A percentile compares a stretch with the other conserved stretches of the same genome.
Conservation (phyloP, 148 eudicot genomes). For the Hydrangea macrophylla region DNA sequence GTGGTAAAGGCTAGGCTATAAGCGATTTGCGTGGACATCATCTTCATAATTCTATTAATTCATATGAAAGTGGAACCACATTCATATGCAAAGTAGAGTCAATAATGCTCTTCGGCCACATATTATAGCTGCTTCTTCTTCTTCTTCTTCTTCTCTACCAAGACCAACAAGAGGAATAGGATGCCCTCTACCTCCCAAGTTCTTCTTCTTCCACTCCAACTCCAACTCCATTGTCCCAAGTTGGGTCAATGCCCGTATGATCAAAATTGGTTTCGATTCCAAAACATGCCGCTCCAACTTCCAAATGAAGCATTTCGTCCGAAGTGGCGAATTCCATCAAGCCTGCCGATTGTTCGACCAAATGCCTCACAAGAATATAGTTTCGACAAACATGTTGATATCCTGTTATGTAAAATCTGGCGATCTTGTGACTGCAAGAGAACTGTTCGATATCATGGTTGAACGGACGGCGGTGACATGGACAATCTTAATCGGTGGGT, state of each 20-base stretch:
- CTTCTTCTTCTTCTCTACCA: background rate
- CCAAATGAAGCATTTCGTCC: slow-evolving; percentile 30
- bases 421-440: slow-evolving; percentile 44
- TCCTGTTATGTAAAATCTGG: slow-evolving; percentile 60
- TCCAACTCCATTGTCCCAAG: background rate
- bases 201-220: too few relatives aligned
- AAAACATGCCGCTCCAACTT: slow-evolving; percentile 51
- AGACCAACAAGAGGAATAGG: background rate
- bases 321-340: slow-evolving; percentile 27
- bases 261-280: slow-evolving; percentile 77
- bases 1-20: too few relatives aligned
- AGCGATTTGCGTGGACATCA: too few relatives aligned
- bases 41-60: too few relatives aligned
- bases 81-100: too few relatives aligned
- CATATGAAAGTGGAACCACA: too few relatives aligned
- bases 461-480: slow-evolving; percentile 53
- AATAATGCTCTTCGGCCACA: too few relatives aligned
- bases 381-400: slow-evolving; percentile 52
- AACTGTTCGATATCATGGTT: slow-evolving; percentile 50
- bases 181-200: background rate
- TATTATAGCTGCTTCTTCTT: too few relatives aligned
- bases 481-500: slow-evolving; percentile 79
- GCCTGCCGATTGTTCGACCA: slow-evolving; percentile 61
- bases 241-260: slow-evolving; percentile 47
- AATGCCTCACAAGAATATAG: slow-evolving; percentile 56